Evolutionary conservation across 139 green algal genomes (phyloP), one percentile per base, ranked within the genome.

Genomic region (Helicosporidium sp.): DNA sequence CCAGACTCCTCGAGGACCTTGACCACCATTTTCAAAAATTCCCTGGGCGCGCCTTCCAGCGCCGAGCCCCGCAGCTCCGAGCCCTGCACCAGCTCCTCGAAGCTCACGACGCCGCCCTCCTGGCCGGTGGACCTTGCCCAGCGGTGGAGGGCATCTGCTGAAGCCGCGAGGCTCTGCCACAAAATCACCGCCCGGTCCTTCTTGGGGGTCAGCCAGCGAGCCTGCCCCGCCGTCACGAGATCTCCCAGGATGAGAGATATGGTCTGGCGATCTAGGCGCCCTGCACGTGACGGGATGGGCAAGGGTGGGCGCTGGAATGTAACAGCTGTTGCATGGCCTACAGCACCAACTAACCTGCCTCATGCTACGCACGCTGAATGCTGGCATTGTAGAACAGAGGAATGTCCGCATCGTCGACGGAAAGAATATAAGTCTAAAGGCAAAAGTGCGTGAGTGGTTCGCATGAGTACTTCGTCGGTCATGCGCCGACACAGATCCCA

Each of bases 21-120:
- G 5, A 85, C 29, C 6, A 60, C 68, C 8, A 53, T 49, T 39
- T 68, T 7, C 19, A 83, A 45, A 23, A 85, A 41, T 49, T 81
- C 75, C 2, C 48, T 54, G 22, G 75, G 70, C 43, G 83, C 19
- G 0, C 76, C 75, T 26, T 69, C 46, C 35, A 80, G 42, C 31
- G 80, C 76, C 48, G 69, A 83, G 3, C 76, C 73, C 0, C 44
- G 24, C 28, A 75, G 67, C 6, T 78, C 76, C 25, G 75, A 57
- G 1, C 73, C 70, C 1, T 17, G 36, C 40, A 49, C 24, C 23
- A 77, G 42, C 34, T 78, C 68, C 12, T 77, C 61, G 24, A 77
- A 15, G 10, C 64, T 73, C 51, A 82, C 75, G 17, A 83, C 75
- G 6, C 44, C 61, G 52, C 74, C 74, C 36, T 58, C 54, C 27